phyloP scores from a whole-genome alignment of 768 basidiomycete species.

The Symmetrospora coprosmae region DNA sequence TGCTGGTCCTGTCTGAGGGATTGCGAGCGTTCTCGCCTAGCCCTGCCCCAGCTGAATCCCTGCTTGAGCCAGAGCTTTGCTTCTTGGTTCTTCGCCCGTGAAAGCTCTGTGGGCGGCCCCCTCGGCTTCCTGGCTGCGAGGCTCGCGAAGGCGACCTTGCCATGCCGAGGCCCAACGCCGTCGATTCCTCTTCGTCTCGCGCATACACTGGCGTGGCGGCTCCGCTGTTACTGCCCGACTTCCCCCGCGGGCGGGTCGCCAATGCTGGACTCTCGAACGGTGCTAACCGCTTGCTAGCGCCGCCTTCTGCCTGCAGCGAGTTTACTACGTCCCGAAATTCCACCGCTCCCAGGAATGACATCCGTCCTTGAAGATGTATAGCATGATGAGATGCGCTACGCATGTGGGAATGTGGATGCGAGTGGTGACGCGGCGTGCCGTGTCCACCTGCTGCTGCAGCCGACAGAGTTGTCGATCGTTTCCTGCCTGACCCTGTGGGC shows the following conservation, averaged over 20 bases:
- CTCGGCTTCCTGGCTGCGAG: no score
- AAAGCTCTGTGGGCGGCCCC: no score
- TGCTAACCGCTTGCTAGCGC: slow-evolving; percentile 33
- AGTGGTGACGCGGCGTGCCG: slow-evolving; percentile 35
- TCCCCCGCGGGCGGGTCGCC: neutral
- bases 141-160: no score
- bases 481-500: neutral
- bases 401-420: slow-evolving; percentile 47
- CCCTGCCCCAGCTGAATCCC: no score
- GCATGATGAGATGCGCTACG: slow-evolving; percentile 1
- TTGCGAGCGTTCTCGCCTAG: no score
- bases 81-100: no score
- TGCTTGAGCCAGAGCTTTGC: no score
- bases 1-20: no score
- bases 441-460: neutral
- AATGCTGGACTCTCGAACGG: slow-evolving; percentile 8
- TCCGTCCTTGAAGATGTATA: slow-evolving; percentile 29
- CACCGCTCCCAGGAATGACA: slow-evolving; percentile 78
- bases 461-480: slow-evolving; percentile 4
- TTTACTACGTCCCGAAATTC: slow-evolving; percentile 88
- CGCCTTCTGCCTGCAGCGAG: slow-evolving; percentile 57
- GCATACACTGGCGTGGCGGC: no score
- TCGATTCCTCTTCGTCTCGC: no score
- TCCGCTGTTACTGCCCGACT: neutral
- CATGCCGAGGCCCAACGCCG: no score